phyloP scores from a whole-genome alignment of 495 filamentous ascomycete genomes.

The Neurospora sp. region DNA sequence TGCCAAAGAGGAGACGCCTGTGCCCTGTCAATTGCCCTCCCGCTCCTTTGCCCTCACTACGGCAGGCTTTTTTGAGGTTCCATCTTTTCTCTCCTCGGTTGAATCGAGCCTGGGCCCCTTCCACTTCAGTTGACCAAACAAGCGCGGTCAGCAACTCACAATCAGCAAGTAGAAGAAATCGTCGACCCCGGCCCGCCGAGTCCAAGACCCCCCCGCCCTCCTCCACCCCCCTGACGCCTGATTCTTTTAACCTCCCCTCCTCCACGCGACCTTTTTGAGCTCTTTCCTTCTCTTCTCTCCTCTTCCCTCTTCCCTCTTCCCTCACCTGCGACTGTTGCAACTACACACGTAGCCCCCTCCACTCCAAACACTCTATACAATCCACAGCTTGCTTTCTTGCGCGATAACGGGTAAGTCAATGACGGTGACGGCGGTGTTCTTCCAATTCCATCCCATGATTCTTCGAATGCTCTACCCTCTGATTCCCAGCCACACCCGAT shows the following conservation, averaged over 20 bases:
- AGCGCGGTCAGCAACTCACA: neutral
- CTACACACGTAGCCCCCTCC: neutral
- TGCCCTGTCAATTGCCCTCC: neutral
- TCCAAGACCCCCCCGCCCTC: neutral
- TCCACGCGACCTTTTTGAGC: neutral
- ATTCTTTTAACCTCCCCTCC: neutral
- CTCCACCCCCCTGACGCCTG: neutral
- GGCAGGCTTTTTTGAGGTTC: neutral
- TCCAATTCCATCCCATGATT: neutral
- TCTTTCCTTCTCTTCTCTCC: neutral
- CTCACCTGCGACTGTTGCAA: neutral
- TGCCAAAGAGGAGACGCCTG: neutral
- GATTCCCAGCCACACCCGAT: neutral
- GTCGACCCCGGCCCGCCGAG: neutral
- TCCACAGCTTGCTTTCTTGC: neutral
- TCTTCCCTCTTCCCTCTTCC: neutral
- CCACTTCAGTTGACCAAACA: neutral
- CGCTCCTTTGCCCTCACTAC: neutral
- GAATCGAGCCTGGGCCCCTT: neutral
- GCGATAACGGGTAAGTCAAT: neutral
- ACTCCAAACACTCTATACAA: neutral
- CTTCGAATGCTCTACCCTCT: neutral
- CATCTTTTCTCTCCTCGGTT: neutral
- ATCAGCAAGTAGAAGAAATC: neutral
- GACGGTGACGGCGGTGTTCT: neutral